These are phyloP conservation scores for Geranium incanum DNA, from an alignment of 441 rosid species.

Conservation along the genomic window DNA sequence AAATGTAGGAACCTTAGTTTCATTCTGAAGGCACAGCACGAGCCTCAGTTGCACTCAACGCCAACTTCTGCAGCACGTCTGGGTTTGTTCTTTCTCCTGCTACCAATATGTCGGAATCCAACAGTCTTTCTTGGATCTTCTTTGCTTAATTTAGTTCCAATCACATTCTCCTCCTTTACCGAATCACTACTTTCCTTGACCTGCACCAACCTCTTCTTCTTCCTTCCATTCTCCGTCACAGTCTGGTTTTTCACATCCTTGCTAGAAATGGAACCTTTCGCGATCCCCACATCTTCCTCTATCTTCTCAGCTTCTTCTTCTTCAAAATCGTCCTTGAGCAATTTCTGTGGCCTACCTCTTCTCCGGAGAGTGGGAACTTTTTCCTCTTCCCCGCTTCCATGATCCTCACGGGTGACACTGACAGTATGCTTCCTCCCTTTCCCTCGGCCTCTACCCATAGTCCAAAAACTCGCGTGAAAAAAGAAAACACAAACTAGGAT, in stretches of 20 bases:
- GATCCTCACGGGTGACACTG: slow-evolving; percentile 7
- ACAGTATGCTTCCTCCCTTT: slow-evolving; percentile 40
- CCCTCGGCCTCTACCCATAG: slow-evolving; percentile 75
- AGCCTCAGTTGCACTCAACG: slow-evolving; percentile 64
- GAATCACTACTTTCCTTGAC: slow-evolving; percentile 42
- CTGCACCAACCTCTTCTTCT: slow-evolving; percentile 44
- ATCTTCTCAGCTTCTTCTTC: slow-evolving; percentile 45
- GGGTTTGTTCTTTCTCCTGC: slow-evolving; percentile 90
- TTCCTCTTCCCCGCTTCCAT: slow-evolving; percentile 53
- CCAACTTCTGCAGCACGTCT: slow-evolving; percentile 92
- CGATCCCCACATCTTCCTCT: slow-evolving; percentile 45
- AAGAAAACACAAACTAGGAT: slow-evolving; percentile 23
- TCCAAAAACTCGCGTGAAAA: slow-evolving; percentile 18
- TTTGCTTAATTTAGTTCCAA: slow-evolving; percentile 42
- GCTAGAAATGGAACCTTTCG: slow-evolving; percentile 28
- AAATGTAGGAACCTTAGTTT: slow-evolving; percentile 30
- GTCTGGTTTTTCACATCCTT: slow-evolving; percentile 37
- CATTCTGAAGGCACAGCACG: slow-evolving; percentile 33
- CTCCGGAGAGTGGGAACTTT: slow-evolving; percentile 53
- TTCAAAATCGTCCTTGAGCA: slow-evolving; percentile 44
- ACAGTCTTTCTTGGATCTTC: slow-evolving; percentile 54
- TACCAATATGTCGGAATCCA: slow-evolving; percentile 80
- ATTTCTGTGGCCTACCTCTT: slow-evolving; percentile 64
- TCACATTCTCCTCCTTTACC: slow-evolving; percentile 46
- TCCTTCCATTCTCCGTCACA: slow-evolving; percentile 44